Conservation (phyloP, 1,284 basidiomycete genomes). For the Pyrrhoderma lamaoense region DNA sequence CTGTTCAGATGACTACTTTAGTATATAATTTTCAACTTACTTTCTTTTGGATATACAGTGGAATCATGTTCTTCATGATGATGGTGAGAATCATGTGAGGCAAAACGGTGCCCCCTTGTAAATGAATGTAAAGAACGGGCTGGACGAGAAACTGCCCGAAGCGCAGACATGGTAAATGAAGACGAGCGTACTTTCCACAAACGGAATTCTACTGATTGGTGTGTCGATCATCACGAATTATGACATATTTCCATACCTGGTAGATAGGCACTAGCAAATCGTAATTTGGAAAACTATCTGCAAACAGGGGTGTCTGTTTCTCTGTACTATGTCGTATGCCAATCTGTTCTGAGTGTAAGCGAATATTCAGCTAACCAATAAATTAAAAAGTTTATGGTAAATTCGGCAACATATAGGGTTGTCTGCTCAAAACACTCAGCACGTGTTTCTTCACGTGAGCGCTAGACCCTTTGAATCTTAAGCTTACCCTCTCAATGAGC, state of each 20-base stretch:
- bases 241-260: no score
- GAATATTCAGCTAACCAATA: no score
- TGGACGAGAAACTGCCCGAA: slow-evolving; percentile 13
- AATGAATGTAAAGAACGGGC: slow-evolving; percentile 8
- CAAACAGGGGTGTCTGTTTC: no score
- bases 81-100: slow-evolving; percentile 13
- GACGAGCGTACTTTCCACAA: slow-evolving; percentile 2
- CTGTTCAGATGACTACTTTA: background rate
- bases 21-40: slow-evolving; percentile 4
- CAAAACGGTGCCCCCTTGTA: slow-evolving; percentile 9
- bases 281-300: no score
- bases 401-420: no score
- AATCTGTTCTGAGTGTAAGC: no score
- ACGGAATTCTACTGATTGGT: slow-evolving; percentile 2
- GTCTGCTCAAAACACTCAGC: no score
- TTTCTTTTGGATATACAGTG: slow-evolving; percentile 16
- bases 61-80: slow-evolving; percentile 11
- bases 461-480: background rate
- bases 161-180: slow-evolving; percentile 13
- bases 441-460: background rate
- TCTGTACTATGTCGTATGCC: no score
- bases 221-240: slow-evolving; percentile 7
- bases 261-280: no score
- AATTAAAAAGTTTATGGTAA: no score
- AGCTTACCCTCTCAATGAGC: background rate